Base-by-base conservation (phyloP, 306 rosid genomes). In the Corylus americana region DNA sequence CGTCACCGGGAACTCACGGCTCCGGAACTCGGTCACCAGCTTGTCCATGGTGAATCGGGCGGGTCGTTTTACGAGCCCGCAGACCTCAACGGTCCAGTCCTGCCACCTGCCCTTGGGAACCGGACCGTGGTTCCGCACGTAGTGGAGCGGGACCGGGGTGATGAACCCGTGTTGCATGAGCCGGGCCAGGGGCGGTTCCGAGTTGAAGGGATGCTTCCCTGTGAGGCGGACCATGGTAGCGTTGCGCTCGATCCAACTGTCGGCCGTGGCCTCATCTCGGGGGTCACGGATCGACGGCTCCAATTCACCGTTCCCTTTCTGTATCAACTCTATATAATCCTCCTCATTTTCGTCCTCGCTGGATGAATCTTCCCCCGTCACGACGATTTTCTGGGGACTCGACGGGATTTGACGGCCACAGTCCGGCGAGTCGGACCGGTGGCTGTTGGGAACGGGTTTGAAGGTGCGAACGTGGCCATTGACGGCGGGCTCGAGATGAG, bases 131-230 rank as follows among this genome's bases (percentile, higher is more conserved):
- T 88, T 93, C 3, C 96, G 92, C 20, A 93, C 97, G 79, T 91
- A 91, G 87, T 93, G 97, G 79, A 93, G 83, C 0, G 96, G 89
- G 55, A 83, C 94, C 1, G 97, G 97, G 11, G 96, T 92, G 64
- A 92, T 92, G 91, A 92, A 92, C 7, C 97, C 96, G 75, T 88
- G 88, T 79, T 86, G 86, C 96, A 91, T 91, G 76, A 92, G 91
- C 11, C 89, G 86, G 61, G 79, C 67, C n/a, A 92, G 80, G 0
- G 97, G 91, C 0, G 94, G 85, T 71, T 92, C 97, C 0, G 89
- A 84, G 83, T 92, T 92, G 82, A 90, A 90, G 25, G 97, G 97
- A 74, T 92, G 97, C 45, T 92, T 93, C 7, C 97, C 93, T 0
- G 98, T 93, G 62, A 91, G 93, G 8, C 97, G 96, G 77, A 94